Percentiles rank a stretch among this genome's conserved stretches.
These are phyloP conservation scores for Russula virescens DNA, from an alignment of 768 basidiomycete species.

Conservation along the genomic window DNA sequence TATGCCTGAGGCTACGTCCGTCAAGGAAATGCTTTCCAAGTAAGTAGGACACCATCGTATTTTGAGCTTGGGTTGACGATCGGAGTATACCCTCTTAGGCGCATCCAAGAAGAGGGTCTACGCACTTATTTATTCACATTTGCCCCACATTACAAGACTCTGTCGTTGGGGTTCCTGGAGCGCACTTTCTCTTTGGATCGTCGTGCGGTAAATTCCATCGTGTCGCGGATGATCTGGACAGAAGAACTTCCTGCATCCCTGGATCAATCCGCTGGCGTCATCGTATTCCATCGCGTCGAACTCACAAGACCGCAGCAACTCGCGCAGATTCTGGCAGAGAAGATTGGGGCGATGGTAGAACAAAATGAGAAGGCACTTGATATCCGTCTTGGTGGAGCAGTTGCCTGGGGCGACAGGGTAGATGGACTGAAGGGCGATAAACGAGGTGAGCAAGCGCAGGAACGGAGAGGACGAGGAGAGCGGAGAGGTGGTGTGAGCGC, in stretches of 20 bases:
- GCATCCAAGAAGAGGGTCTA: conserved; percentile 96
- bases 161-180: conserved; percentile 83
- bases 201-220: conserved; percentile 79
- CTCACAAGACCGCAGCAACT: conserved; percentile 83
- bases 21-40: conserved; percentile 95
- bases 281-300: conserved; percentile 92
- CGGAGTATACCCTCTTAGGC: conserved; percentile 42
- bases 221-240: conserved; percentile 98
- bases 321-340: conserved; percentile 85
- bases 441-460: conserved; percentile 72
- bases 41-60: conserved; percentile 35
- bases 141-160: conserved; percentile 85
- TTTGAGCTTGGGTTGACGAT: not conserved
- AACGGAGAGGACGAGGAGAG: conserved; percentile 71
- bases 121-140: conserved; percentile 98
- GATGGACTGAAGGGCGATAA: conserved; percentile 74
- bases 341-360: conserved; percentile 78
- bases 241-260: conserved; percentile 92
- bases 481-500: conserved; percentile 48
- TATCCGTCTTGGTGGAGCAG: conserved; percentile 65
- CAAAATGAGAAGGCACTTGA: conserved; percentile 90
- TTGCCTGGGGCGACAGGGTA: conserved; percentile 59
- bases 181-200: conserved; percentile 81
- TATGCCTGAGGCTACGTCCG: conserved; percentile 80
- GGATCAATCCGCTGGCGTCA: conserved; percentile 83